Evolutionary conservation across 176 grass and related monocot genomes (phyloP), one percentile per base, ranked within the genome.

Genomic region (Poa annua): DNA sequence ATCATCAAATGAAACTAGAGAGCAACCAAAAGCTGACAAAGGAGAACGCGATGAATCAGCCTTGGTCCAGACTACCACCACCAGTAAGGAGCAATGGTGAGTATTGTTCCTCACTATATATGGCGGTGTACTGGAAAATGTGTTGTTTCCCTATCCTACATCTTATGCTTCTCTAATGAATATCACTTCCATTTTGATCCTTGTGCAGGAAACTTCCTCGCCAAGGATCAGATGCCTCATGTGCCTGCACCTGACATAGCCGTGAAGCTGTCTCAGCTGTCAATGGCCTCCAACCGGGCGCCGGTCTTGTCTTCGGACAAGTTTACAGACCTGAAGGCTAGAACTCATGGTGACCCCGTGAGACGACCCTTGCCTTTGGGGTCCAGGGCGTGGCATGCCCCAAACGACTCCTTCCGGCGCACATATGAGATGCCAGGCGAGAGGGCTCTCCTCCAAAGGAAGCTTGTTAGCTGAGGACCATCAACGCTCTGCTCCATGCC

Each of bases 381-480:
- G 72, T 44, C 94, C 7, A 90, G 89, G 77, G 65, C 84, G 16
- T 91, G 94, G 87, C 89, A 86, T 4, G 86, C 85, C 8, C 81
- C 79, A 0, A 33, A 80, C 1, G 91, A 74, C 51, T 75, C 86
- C 80, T 84, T 86, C 64, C 78, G 76, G 20, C 89, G 81, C 71
- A 49, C 84, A 5, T 89, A 91, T 7, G 81, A 90, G 48, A 88
- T 85, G 80, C 82, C 94, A 7, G 89, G 80, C 26, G 82, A 78
- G n/a, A 91, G 94, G 84, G 79, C 77, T 42, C 22, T 85, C 76
- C 74, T 85, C 87, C 86, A 85, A 1, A 89, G 85, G 91, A 97
- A 97, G 76, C 85, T 92, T 50, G 92, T 92, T 9, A 90, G 85
- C 88, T 90, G 88, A 92, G 77, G 83, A 56, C 16, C 21, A 65